Evolutionary conservation across 2,329 filamentous ascomycete species (phyloP).

Genomic region (Xylaria sp.): DNA sequence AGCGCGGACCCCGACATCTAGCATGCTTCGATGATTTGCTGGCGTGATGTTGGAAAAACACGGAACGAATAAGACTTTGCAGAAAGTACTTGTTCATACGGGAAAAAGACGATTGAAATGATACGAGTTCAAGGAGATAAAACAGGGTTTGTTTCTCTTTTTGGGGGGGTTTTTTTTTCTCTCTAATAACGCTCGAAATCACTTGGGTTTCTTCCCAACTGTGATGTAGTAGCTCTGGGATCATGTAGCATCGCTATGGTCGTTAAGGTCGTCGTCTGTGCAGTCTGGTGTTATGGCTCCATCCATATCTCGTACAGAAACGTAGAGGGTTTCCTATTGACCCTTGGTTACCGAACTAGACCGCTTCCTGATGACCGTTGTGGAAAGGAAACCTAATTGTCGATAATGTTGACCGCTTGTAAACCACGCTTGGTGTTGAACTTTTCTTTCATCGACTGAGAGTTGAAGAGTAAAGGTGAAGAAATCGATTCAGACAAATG

Average conservation of each 20-base stretch:
- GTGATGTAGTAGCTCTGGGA: neutral
- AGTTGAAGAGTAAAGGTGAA: neutral
- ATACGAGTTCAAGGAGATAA: neutral
- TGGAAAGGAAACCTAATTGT: neutral
- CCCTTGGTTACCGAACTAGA: neutral
- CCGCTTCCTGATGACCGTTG: neutral
- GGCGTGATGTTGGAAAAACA: neutral
- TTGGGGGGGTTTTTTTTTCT: neutral
- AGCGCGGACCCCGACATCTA: neutral
- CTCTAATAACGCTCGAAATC: neutral
- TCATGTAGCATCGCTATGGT: neutral
- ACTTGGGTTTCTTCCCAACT: neutral
- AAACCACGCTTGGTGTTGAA: neutral
- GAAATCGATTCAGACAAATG: slow-evolving; percentile 1
- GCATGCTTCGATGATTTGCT: neutral
- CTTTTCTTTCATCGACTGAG: neutral
- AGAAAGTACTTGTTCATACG: neutral
- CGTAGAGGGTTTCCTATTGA: neutral
- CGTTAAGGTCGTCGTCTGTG: neutral
- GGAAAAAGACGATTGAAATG: neutral
- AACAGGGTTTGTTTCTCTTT: no score
- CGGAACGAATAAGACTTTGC: neutral
- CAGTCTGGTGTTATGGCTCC: neutral
- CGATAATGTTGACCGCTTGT: neutral
- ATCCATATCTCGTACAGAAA: neutral